Evolutionary conservation across 805 yeast species (phyloP).

Genomic region (Suhomyces emberorum): DNA sequence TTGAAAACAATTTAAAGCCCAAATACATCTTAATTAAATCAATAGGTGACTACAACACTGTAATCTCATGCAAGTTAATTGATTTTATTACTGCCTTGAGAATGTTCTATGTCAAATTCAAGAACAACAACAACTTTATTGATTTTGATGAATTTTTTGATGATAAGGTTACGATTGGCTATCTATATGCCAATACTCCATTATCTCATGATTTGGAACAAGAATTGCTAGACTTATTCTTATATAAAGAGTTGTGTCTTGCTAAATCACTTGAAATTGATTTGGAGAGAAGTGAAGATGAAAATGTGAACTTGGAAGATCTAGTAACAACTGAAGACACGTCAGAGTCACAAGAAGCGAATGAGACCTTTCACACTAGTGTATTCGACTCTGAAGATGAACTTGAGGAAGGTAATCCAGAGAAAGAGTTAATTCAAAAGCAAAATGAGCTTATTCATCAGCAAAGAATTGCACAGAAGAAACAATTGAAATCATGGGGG

Average conservation of each 20-base stretch:
- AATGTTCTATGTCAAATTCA: constrained; percentile 30
- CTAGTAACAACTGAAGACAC: constrained; percentile 7
- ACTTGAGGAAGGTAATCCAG: background rate
- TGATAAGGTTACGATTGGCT: constrained; percentile 13
- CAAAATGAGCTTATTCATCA: constrained; percentile 1
- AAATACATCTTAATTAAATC: constrained; percentile 13
- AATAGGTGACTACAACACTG: constrained; percentile 22
- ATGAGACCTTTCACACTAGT: constrained; percentile 6
- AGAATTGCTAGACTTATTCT: constrained; percentile 40
- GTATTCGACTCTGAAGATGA: constrained; percentile 6
- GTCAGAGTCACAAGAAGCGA: constrained; percentile 3
- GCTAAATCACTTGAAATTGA: constrained; percentile 35
- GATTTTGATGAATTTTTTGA: constrained; percentile 35
- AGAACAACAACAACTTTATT: constrained; percentile 14
- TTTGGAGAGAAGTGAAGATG: constrained; percentile 51
- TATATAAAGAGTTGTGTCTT: constrained; percentile 46
- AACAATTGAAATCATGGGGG: constrained; percentile 24
- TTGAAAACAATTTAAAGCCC: constrained; percentile 1
- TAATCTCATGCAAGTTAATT: constrained; percentile 22
- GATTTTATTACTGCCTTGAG: constrained; percentile 34
- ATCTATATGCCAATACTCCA: constrained; percentile 14
- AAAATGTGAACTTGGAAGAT: constrained; percentile 44
- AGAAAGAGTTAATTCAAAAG: no score
- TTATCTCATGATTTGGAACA: constrained; percentile 28
- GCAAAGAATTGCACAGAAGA: constrained; percentile 1